phyloP scores from a whole-genome alignment of 75 land plant species.

The Azolla pinnata region DNA sequence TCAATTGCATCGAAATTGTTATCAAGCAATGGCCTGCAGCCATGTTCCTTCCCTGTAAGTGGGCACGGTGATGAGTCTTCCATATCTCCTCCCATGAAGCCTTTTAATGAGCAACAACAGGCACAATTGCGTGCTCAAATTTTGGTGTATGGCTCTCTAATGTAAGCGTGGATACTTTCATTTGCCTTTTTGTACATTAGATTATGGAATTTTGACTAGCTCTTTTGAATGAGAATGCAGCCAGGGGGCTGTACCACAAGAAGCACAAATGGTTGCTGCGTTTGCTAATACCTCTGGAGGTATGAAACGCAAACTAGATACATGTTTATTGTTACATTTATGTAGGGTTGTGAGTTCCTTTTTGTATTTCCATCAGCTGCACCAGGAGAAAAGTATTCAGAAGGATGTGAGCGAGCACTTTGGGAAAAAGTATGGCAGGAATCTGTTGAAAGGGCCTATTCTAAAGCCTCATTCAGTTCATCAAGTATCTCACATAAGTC shows the following conservation, averaged over 20 bases:
- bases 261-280: conserved; percentile 69
- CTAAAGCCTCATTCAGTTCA: conserved; percentile 31
- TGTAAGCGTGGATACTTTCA: conserved; percentile 37
- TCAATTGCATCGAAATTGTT: no score
- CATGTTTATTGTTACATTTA: not conserved
- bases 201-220: not conserved
- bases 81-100: no score
- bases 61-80: no score
- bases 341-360: not conserved
- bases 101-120: conserved; percentile 77
- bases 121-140: conserved; percentile 87
- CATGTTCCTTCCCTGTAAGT: no score
- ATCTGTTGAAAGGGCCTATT: conserved; percentile 37
- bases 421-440: conserved; percentile 66
- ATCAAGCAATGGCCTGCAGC: no score
- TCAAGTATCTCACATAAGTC: no score
- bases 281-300: conserved; percentile 48
- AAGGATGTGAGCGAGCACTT: conserved; percentile 18
- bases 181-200: not conserved
- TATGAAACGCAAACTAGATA: not conserved
- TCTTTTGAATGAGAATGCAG: conserved; percentile 25
- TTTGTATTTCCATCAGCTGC: not conserved
- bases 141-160: conserved; percentile 86
- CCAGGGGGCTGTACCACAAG: conserved; percentile 72
- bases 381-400: not conserved